Conservation (phyloP, 148 eudicot species). For the Cornus florida region DNA sequence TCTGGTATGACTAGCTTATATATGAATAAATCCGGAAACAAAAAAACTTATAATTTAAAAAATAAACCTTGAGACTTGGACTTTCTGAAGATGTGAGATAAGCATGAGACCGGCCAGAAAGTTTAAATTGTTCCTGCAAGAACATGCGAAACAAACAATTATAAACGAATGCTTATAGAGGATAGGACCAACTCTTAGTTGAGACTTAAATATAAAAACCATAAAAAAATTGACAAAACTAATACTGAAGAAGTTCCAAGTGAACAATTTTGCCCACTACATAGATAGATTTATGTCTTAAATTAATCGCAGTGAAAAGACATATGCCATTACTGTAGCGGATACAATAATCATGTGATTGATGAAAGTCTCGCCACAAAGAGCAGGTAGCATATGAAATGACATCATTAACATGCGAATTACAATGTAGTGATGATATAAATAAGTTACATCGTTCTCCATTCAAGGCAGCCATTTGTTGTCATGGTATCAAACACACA, state of each 20-base stretch:
- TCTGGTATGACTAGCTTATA: background rate
- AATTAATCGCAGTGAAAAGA: background rate
- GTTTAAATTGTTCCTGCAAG: slow-evolving; percentile 56
- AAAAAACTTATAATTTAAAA: slow-evolving; percentile 1
- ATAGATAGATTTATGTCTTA: background rate
- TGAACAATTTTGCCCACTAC: background rate
- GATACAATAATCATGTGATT: background rate
- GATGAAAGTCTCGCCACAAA: background rate
- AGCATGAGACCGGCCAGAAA: slow-evolving; percentile 38
- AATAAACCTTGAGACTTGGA: slow-evolving; percentile 46
- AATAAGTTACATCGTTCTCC: background rate
- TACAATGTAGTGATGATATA: background rate
- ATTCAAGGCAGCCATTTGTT: background rate
- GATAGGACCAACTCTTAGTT: background rate
- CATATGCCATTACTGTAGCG: no score
- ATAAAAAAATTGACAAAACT: background rate
- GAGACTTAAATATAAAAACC: background rate
- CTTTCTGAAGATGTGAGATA: slow-evolving; percentile 36
- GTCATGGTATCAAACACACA: background rate
- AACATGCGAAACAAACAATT: slow-evolving; percentile 13
- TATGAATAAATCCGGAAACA: background rate
- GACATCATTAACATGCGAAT: background rate
- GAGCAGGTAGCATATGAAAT: background rate
- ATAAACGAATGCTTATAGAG: background rate
- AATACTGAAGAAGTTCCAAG: background rate